Conservation (phyloP, 306 rosid species). For the Pyrus bretschneideri region DNA sequence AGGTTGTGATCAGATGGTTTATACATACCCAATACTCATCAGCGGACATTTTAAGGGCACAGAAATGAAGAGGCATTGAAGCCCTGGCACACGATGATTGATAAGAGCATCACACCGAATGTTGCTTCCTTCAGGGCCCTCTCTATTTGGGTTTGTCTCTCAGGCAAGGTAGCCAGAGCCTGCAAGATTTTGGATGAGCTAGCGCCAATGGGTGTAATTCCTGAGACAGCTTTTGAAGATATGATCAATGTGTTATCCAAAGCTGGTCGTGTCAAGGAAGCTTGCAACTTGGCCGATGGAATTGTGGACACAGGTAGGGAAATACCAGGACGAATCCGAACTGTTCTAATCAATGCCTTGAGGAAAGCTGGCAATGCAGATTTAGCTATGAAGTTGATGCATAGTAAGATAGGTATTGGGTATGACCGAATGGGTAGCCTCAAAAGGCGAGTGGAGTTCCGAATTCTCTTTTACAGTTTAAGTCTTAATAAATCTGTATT, state of each 20-base stretch:
- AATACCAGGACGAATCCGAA: slow-evolving; percentile 71
- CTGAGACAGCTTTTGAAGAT: slow-evolving; percentile 71
- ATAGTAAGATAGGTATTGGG: slow-evolving; percentile 87
- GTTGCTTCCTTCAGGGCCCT: slow-evolving; percentile 82
- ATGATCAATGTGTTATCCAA: slow-evolving; percentile 75
- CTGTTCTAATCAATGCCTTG: slow-evolving; percentile 66
- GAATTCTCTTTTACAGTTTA: slow-evolving; percentile 37
- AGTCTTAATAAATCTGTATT: not conserved
- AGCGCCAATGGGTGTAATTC: slow-evolving; percentile 76
- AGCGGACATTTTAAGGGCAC: slow-evolving; percentile 61
- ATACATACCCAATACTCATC: slow-evolving; percentile 68
- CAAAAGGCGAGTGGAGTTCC: slow-evolving; percentile 74
- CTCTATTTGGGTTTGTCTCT: slow-evolving; percentile 73
- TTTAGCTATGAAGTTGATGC: slow-evolving; percentile 80
- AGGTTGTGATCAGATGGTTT: slow-evolving; percentile 77
- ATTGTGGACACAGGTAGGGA: slow-evolving; percentile 85
- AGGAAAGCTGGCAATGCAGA: slow-evolving; percentile 81
- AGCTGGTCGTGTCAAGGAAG: slow-evolving; percentile 71
- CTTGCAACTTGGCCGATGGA: slow-evolving; percentile 94
- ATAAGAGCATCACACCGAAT: slow-evolving; percentile 74
- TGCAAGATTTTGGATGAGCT: slow-evolving; percentile 87
- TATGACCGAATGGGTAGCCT: slow-evolving; percentile 70
- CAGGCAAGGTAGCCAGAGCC: slow-evolving; percentile 79
- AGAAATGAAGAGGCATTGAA: slow-evolving; percentile 74
- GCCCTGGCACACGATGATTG: slow-evolving; percentile 77